Conservation (phyloP, 2,329 filamentous ascomycete species). For the Fusarium albosuccineum region DNA sequence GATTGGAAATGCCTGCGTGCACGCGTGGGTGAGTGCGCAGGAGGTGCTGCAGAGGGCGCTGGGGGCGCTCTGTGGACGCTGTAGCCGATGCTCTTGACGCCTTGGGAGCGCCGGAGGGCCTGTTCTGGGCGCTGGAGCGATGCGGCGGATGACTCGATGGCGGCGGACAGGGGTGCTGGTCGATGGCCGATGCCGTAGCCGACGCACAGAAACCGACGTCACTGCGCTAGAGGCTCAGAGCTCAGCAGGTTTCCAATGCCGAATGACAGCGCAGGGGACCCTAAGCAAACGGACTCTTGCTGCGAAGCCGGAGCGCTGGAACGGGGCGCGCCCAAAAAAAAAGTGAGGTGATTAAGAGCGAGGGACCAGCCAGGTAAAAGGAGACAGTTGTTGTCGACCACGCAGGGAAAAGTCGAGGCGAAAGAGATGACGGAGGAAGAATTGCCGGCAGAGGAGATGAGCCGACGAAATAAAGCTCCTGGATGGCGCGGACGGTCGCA, state of each 20-base stretch:
- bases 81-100: constrained; percentile 17
- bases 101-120: constrained; percentile 5
- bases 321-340: neutral
- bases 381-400: neutral
- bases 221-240: constrained; percentile 26
- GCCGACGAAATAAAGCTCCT: constrained; percentile 22
- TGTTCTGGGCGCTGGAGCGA: constrained; percentile 11
- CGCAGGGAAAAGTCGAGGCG: neutral
- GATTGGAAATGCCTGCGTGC: constrained; percentile 43
- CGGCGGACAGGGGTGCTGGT: constrained; percentile 25
- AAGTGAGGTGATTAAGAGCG: neutral
- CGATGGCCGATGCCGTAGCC: constrained; percentile 10
- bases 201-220: constrained; percentile 38
- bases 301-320: constrained; percentile 28
- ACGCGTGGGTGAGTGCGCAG: constrained; percentile 21
- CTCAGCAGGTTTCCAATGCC: constrained; percentile 30
- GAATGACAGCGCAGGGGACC: constrained; percentile 34
- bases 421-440: constrained; percentile 3
- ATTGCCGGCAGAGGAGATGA: constrained; percentile 7
- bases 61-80: neutral
- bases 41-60: constrained; percentile 9
- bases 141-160: constrained; percentile 16
- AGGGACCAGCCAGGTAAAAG: neutral
- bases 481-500: constrained; percentile 25
- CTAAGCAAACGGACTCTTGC: constrained; percentile 18